phyloP scores from a whole-genome alignment of 2,329 filamentous ascomycete species.

The Capronia americana region DNA sequence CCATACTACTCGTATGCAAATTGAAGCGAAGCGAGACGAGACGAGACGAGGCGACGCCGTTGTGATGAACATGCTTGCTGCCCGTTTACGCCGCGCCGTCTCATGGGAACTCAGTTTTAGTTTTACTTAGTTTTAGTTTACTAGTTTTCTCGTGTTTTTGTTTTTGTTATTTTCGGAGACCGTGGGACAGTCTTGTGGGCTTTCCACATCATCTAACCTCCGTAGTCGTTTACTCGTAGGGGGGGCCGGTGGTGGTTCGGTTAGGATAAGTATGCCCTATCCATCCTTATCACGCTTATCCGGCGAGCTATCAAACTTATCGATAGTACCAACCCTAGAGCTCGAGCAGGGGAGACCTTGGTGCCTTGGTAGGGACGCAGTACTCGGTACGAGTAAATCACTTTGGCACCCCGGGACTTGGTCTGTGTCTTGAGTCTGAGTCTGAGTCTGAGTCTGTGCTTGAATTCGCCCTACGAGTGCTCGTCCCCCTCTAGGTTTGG shows the following conservation, averaged over 20 bases:
- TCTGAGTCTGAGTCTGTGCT: neutral
- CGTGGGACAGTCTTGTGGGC: too few species aligned
- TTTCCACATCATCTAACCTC: conserved; percentile 16
- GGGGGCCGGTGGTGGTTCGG: too few species aligned
- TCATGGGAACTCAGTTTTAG: too few species aligned
- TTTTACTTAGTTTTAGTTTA: too few species aligned
- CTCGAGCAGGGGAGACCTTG: neutral
- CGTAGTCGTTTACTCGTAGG: too few species aligned
- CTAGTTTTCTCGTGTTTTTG: too few species aligned
- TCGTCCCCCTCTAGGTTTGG: neutral
- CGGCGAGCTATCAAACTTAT: neutral
- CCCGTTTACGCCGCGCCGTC: too few species aligned
- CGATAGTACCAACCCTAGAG: neutral
- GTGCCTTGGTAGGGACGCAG: neutral
- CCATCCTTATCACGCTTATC: neutral
- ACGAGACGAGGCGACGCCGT: neutral
- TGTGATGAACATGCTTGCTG: neutral
- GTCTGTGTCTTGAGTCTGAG: too few species aligned
- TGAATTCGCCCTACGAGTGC: neutral
- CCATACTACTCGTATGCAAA: too few species aligned
- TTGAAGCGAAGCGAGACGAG: neutral
- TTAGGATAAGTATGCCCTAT: too few species aligned
- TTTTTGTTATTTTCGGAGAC: too few species aligned
- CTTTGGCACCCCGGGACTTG: neutral
- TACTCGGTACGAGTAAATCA: too few species aligned